Evolutionary conservation across 2,329 filamentous ascomycete species (phyloP).

Genomic region (Cyphellophora attinorum): DNA sequence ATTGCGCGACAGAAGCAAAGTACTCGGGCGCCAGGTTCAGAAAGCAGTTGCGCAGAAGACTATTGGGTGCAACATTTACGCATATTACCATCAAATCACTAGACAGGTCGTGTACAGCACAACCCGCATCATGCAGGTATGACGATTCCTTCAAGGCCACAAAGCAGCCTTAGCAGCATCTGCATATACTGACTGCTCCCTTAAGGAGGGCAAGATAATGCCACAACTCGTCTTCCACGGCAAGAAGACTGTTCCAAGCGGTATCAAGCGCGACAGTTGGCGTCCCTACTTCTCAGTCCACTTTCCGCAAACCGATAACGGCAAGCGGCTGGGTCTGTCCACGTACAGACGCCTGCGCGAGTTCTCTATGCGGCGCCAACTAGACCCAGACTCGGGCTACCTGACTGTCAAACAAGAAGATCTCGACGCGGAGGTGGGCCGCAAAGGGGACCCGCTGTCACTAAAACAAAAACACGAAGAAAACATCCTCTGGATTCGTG

Average conservation of each 20-base stretch:
- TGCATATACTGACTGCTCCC: too few relatives aligned
- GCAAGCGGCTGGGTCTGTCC: conserved; percentile 36
- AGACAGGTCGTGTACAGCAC: conserved; percentile 58
- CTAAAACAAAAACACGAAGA: conserved; percentile 19
- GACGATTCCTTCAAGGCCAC: conserved; percentile 10
- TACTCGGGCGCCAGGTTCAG: conserved; percentile 29
- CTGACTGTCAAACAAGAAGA: conserved; percentile 36
- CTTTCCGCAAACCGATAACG: conserved; percentile 37
- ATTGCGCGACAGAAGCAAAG: conserved; percentile 26
- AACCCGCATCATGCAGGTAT: conserved; percentile 45
- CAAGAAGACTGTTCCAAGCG: conserved; percentile 52
- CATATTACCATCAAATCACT: conserved; percentile 51
- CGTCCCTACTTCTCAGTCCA: conserved; percentile 48
- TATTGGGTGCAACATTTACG: conserved; percentile 52
- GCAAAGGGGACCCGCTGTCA: conserved; percentile 19
- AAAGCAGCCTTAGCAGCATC: too few relatives aligned
- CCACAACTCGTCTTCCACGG: conserved; percentile 53
- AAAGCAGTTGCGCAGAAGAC: conserved; percentile 37
- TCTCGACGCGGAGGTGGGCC: conserved; percentile 27
- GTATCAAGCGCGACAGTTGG: conserved; percentile 55
- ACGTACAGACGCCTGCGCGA: conserved; percentile 52
- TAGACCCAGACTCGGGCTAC: conserved; percentile 33
- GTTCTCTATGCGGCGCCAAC: conserved; percentile 49
- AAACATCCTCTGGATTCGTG: conserved; percentile 27
- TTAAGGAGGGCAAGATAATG: conserved; percentile 44